A percentile compares a stretch with the other conserved stretches of the same genome.
phyloP scores from a whole-genome alignment of 2,329 filamentous ascomycete species.

The Fonsecaea monophora region DNA sequence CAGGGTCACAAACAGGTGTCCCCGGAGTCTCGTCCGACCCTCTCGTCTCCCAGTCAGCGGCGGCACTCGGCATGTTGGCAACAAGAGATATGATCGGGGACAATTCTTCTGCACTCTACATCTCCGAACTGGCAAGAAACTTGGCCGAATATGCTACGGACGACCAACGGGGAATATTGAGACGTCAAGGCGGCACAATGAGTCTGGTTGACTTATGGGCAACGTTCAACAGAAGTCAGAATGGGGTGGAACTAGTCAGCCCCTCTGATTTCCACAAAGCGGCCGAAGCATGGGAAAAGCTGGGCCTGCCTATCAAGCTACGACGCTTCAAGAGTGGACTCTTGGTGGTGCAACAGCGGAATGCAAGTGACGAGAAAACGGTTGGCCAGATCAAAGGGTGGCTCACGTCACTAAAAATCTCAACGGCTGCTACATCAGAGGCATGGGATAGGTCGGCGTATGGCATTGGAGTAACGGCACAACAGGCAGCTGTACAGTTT shows the following conservation, averaged over 20 bases:
- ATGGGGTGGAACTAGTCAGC: conserved; percentile 92
- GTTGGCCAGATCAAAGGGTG: conserved; percentile 77
- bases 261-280: conserved; percentile 92
- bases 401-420: conserved; percentile 72
- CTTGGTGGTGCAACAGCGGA: conserved; percentile 87
- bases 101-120: conserved; percentile 79
- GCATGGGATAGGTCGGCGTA: conserved; percentile 79
- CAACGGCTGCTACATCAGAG: conserved; percentile 62
- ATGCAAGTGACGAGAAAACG: conserved; percentile 89
- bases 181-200: conserved; percentile 83
- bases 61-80: conserved; percentile 84
- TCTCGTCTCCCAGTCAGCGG: conserved; percentile 80
- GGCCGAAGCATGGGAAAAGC: conserved; percentile 82
- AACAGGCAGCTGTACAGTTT: conserved; percentile 86
- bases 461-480: conserved; percentile 85
- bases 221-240: conserved; percentile 89
- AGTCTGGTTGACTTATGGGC: conserved; percentile 91
- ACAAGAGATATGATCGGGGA: conserved; percentile 93
- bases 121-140: conserved; percentile 84
- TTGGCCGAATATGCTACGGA: conserved; percentile 89
- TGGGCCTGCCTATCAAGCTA: conserved; percentile 84
- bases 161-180: conserved; percentile 77
- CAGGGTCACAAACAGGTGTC: conserved; percentile 62
- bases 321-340: conserved; percentile 91
- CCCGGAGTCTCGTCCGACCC: conserved; percentile 67